Conservation (phyloP, 1,284 basidiomycete genomes). For the Earliella scabrosa region DNA sequence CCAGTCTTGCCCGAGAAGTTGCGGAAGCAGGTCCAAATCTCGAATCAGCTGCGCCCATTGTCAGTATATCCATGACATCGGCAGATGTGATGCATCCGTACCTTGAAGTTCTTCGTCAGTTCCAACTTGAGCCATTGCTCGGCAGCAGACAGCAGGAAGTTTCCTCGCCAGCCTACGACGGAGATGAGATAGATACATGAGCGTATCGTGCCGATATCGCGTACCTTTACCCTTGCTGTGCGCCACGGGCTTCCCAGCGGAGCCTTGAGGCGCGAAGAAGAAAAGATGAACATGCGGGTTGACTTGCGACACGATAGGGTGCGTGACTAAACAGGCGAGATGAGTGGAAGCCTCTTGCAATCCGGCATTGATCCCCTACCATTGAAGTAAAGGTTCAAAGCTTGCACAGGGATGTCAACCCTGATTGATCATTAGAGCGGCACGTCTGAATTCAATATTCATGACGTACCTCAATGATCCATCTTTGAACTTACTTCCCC, state of each 20-base stretch:
- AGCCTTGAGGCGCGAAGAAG: conserved; percentile 94
- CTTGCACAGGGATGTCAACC: conserved; percentile 94
- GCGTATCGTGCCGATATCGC: background rate
- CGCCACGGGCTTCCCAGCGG: conserved; percentile 92
- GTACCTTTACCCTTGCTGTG: conserved; percentile 90
- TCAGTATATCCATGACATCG: background rate
- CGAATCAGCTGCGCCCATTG: conserved; percentile 70
- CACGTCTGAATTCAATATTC: background rate
- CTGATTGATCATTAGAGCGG: conserved; percentile 34
- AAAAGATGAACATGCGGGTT: conserved; percentile 99
- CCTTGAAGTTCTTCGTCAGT: conserved; percentile 94
- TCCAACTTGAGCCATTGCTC: conserved; percentile 96
- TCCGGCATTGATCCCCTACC: conserved; percentile 43
- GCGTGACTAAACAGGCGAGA: conserved; percentile 68
- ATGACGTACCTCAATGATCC: conserved; percentile 75
- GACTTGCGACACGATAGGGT: conserved; percentile 94
- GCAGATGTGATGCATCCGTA: background rate
- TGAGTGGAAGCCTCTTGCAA: conserved; percentile 9
- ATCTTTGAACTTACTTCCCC: conserved; percentile 92
- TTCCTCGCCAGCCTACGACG: conserved; percentile 86
- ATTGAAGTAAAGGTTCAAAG: conserved; percentile 93
- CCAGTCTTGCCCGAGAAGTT: conserved; percentile 92
- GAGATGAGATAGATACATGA: background rate
- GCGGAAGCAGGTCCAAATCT: conserved; percentile 89
- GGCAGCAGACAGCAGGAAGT: conserved; percentile 90